Evolutionary conservation across 371 early-diverging fungal species (phyloP).

Genomic region (Circinella minor): DNA sequence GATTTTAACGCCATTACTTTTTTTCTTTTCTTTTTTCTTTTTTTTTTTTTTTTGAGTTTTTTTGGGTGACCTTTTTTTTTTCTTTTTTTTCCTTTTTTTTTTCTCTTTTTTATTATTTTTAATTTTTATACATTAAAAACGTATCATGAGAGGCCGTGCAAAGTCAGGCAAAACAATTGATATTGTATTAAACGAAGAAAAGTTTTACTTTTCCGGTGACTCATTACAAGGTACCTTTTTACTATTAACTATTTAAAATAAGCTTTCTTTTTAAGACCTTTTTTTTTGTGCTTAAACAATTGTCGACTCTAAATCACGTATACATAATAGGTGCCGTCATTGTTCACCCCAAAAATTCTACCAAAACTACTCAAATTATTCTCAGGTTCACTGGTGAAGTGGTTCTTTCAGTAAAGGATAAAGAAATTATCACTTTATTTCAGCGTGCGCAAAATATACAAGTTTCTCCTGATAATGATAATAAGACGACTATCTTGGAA

Average conservation of each 20-base stretch:
- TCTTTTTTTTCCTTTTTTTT: slow-evolving; percentile 2
- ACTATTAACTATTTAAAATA: not conserved
- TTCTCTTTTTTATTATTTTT: slow-evolving; percentile 8
- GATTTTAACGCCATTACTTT: slow-evolving; percentile 1
- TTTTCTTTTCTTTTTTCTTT: slow-evolving; percentile 4
- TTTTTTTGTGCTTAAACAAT: too few relatives aligned
- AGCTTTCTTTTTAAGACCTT: not conserved
- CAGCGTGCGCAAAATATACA: slow-evolving; percentile 27
- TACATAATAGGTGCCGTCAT: slow-evolving; percentile 36
- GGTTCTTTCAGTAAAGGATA: slow-evolving; percentile 35
- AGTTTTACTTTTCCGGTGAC: slow-evolving; percentile 55
- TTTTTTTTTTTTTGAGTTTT: slow-evolving; percentile 11
- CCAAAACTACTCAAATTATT: slow-evolving; percentile 40
- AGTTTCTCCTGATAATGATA: slow-evolving; percentile 19
- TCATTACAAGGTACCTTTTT: slow-evolving; percentile 37
- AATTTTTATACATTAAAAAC: not conserved
- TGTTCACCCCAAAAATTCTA: slow-evolving; percentile 45
- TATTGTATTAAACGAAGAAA: slow-evolving; percentile 46
- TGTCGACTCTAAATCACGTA: not conserved
- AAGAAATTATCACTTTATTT: slow-evolving; percentile 38
- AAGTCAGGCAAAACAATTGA: slow-evolving; percentile 34
- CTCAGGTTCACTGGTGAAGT: slow-evolving; percentile 46
- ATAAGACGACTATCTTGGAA: slow-evolving; percentile 36
- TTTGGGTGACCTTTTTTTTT: not conserved
- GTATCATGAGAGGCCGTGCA: slow-evolving; percentile 7